A percentile compares a stretch with the other conserved stretches of the same genome.
Evolutionary conservation across 2,329 filamentous ascomycete species (phyloP).

Genomic region (Penicillium sp.): DNA sequence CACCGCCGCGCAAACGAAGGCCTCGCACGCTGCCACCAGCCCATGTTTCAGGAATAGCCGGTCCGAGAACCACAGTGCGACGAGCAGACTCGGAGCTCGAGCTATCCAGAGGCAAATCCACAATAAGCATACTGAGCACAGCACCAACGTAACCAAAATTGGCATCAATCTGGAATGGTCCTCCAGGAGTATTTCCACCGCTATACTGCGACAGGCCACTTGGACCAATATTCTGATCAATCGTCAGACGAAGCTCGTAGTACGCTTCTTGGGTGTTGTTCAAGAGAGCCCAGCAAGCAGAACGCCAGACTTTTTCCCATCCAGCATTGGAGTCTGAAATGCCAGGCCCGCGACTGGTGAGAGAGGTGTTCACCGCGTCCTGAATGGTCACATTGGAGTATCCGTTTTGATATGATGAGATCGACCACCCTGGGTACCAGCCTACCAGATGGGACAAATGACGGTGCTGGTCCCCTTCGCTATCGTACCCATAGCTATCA

Average conservation of each 20-base stretch:
- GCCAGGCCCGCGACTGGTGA: conserved; percentile 18
- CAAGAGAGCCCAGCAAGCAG: conserved; percentile 58
- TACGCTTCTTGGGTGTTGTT: conserved; percentile 53
- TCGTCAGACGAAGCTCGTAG: conserved; percentile 13
- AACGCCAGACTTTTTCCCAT: conserved; percentile 62
- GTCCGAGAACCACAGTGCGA: conserved; percentile 12
- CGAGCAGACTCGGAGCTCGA: background rate
- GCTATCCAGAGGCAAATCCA: conserved; percentile 1
- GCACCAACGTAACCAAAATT: conserved; percentile 18
- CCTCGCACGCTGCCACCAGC: conserved; percentile 11
- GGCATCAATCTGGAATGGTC: conserved; percentile 17
- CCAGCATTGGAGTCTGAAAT: conserved; percentile 54
- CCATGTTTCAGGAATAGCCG: conserved; percentile 12
- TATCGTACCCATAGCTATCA: conserved; percentile 33
- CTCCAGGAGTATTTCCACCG: background rate
- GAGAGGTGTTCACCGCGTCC: background rate
- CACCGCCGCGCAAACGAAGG: conserved; percentile 12
- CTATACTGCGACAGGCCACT: conserved; percentile 15
- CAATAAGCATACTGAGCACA: conserved; percentile 3
- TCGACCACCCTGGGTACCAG: conserved; percentile 53
- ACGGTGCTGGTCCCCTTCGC: conserved; percentile 51
- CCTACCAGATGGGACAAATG: conserved; percentile 60
- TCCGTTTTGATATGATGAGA: conserved; percentile 1
- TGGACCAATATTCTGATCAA: conserved; percentile 13
- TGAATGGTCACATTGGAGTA: conserved; percentile 1